Percentiles rank a stretch among this genome's conserved stretches.
Evolutionary conservation across 2,329 filamentous ascomycete species (phyloP).

Genomic region (Botryosphaeria dothidea): DNA sequence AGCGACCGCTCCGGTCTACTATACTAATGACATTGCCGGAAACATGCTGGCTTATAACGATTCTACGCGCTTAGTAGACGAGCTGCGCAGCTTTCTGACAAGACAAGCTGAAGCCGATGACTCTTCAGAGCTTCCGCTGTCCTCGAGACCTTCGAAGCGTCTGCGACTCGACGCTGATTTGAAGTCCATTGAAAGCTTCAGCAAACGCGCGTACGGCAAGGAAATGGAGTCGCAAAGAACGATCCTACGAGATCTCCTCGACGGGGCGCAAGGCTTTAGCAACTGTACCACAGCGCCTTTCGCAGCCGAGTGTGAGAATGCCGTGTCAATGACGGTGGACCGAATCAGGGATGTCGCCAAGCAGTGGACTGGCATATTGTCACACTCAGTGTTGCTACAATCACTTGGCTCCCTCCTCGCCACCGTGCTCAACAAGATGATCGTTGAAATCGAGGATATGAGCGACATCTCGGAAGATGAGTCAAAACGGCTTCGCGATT

Average conservation of each 20-base stretch:
- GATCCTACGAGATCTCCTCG: slow-evolving; percentile 62
- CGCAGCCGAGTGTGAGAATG: slow-evolving; percentile 60
- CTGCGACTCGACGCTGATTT: slow-evolving; percentile 56
- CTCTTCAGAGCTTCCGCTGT: slow-evolving; percentile 31
- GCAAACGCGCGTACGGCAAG: slow-evolving; percentile 61
- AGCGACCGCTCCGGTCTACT: slow-evolving; percentile 74
- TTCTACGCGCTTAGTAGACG: slow-evolving; percentile 58
- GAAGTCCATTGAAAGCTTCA: slow-evolving; percentile 58
- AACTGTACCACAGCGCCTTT: slow-evolving; percentile 62
- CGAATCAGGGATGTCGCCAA: slow-evolving; percentile 57
- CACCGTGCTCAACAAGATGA: slow-evolving; percentile 59
- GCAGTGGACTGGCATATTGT: slow-evolving; percentile 60
- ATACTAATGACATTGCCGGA: slow-evolving; percentile 59
- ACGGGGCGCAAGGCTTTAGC: slow-evolving; percentile 63
- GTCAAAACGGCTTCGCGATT: slow-evolving; percentile 58
- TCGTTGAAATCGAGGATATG: slow-evolving; percentile 63
- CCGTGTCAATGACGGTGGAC: slow-evolving; percentile 59
- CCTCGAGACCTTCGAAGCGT: slow-evolving; percentile 36
- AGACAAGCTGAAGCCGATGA: slow-evolving; percentile 41
- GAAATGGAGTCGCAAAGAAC: slow-evolving; percentile 67
- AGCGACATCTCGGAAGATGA: slow-evolving; percentile 65
- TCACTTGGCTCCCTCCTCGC: slow-evolving; percentile 60
- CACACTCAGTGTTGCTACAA: slow-evolving; percentile 62
- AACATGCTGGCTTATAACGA: slow-evolving; percentile 69
- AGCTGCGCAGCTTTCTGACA: slow-evolving; percentile 51